Percentiles rank a stretch among this genome's conserved stretches.
Conservation (phyloP, 441 rosid genomes). For the Erodium trifolium region DNA sequence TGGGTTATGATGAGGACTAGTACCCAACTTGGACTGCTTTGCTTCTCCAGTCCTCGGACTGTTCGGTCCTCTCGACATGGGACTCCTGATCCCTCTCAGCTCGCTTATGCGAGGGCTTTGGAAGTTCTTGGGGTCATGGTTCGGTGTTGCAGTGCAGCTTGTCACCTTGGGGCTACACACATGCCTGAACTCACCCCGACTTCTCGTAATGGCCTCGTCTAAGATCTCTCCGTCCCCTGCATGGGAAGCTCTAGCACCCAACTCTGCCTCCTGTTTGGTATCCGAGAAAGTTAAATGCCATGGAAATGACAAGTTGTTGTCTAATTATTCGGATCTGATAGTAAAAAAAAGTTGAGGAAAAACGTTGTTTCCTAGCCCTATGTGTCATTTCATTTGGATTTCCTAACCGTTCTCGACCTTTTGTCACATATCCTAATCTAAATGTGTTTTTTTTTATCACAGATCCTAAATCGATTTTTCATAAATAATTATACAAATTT, state of each 20-base stretch:
- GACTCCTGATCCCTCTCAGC: slow-evolving; percentile 27
- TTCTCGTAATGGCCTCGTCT: slow-evolving; percentile 57
- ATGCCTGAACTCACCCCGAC: slow-evolving; percentile 62
- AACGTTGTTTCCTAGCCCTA: no score
- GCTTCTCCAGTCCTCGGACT: slow-evolving; percentile 44
- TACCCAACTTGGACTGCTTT: slow-evolving; percentile 38
- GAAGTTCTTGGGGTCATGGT: slow-evolving; percentile 37
- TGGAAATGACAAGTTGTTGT: no score
- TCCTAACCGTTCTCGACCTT: no score
- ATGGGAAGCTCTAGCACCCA: neutral
- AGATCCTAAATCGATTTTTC: no score
- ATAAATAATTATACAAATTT: no score
- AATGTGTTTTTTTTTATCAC: no score
- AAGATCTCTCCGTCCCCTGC: slow-evolving; percentile 50
- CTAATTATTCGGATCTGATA: no score
- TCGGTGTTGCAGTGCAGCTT: slow-evolving; percentile 39
- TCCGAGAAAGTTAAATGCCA: neutral
- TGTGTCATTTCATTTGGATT: no score
- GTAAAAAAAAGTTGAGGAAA: no score
- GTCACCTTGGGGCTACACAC: slow-evolving; percentile 47
- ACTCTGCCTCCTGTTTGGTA: neutral
- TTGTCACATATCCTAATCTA: no score
- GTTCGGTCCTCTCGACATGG: slow-evolving; percentile 17
- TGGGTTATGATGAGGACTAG: slow-evolving; percentile 41
- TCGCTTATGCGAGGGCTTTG: slow-evolving; percentile 26